phyloP scores from a whole-genome alignment of 2,329 filamentous ascomycete species.

The Gnomoniopsis smithogilvyi region DNA sequence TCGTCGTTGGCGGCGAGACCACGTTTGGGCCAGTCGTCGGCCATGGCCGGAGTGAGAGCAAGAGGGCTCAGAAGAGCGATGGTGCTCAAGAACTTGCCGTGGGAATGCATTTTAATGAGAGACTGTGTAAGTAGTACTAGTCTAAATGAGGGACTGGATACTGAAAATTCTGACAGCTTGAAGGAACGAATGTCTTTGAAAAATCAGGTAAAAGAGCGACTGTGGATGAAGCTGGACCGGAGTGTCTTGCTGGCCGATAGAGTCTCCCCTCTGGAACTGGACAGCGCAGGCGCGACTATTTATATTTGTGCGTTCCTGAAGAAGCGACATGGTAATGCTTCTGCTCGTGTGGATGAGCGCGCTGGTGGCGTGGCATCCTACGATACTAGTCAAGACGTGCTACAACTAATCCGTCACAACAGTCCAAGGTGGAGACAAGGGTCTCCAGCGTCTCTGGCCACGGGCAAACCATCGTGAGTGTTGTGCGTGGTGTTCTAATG shows the following conservation, averaged over 20 bases:
- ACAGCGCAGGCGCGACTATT: background rate
- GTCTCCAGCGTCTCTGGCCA: background rate
- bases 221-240: background rate
- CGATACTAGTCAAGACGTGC: background rate
- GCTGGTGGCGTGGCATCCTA: background rate
- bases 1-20: conserved; percentile 22
- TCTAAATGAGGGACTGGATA: background rate
- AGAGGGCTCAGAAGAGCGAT: background rate
- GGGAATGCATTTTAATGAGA: background rate
- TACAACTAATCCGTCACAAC: background rate
- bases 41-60: background rate
- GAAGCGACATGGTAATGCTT: background rate
- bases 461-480: too few species aligned
- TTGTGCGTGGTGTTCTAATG: background rate
- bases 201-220: background rate
- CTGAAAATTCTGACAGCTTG: background rate
- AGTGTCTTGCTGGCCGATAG: background rate
- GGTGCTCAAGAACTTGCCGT: background rate
- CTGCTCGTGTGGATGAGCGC: background rate
- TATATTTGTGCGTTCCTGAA: background rate
- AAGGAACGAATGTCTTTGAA: background rate
- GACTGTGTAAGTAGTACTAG: background rate
- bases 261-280: background rate
- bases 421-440: background rate
- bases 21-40: conserved; percentile 16